Evolutionary conservation across 345 rosid species (phyloP).

Genomic region (Eucalyptus tenuipes): DNA sequence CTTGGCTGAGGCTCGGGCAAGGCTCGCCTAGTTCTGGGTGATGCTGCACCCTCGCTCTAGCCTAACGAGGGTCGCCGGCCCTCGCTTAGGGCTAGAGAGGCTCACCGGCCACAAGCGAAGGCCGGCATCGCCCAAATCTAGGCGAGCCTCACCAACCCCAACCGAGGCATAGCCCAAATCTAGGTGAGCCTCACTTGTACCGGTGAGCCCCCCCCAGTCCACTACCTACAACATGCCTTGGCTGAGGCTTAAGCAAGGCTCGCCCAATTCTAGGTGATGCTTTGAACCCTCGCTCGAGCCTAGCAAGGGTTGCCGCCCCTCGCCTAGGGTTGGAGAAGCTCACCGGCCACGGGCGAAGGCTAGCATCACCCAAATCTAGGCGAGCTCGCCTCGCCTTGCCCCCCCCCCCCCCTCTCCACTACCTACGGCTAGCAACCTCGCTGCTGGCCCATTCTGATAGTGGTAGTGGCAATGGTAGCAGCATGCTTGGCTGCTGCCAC

Average conservation of each 20-base stretch:
- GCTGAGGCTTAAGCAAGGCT: fast-evolving
- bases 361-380: fast-evolving
- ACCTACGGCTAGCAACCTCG: fast-evolving
- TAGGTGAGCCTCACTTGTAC: fast-evolving
- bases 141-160: fast-evolving
- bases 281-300: fast-evolving
- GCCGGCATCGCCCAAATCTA: fast-evolving
- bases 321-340: no score
- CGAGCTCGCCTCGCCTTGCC: fast-evolving
- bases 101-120: fast-evolving
- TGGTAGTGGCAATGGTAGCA: fast-evolving
- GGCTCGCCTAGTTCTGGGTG: fast-evolving
- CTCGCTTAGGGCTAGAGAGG: fast-evolving
- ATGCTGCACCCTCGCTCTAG: fast-evolving
- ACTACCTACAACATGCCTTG: fast-evolving
- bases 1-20: fast-evolving
- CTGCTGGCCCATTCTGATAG: fast-evolving
- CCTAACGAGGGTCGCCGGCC: fast-evolving
- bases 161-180: fast-evolving
- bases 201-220: fast-evolving
- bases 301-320: fast-evolving
- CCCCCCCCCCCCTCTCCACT: fast-evolving
- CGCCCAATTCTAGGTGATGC: fast-evolving
- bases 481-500: fast-evolving
- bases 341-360: fast-evolving